phyloP scores from a whole-genome alignment of 78 protist genomes.

The Emiliania huxleyi region DNA sequence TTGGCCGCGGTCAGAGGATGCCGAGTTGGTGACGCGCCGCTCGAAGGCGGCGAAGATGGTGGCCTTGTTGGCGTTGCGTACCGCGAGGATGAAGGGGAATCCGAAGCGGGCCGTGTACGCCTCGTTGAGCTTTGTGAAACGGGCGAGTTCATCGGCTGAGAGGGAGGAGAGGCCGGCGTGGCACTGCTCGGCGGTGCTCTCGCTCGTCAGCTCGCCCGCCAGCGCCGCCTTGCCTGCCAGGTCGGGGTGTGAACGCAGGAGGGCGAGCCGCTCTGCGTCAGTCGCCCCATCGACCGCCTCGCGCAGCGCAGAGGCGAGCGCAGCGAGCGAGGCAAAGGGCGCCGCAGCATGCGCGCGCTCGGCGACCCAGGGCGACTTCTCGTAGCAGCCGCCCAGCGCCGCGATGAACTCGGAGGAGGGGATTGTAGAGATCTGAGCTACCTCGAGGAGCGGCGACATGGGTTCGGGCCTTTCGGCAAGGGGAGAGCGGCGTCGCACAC shows the following conservation, averaged over 20 bases:
- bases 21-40: background rate
- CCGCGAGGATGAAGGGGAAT: constrained; percentile 26
- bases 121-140: background rate
- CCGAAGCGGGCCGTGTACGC: background rate
- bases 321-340: background rate
- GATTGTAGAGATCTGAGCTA: background rate
- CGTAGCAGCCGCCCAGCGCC: background rate
- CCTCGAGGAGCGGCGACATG: too few species aligned
- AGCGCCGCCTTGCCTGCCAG: constrained; percentile 18
- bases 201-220: background rate
- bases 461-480: too few species aligned
- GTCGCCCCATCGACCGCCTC: background rate
- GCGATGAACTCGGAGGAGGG: background rate
- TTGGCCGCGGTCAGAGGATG: too few species aligned
- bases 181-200: background rate
- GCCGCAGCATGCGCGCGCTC: background rate
- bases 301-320: background rate
- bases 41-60: background rate
- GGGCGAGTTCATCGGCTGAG: background rate
- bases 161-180: background rate
- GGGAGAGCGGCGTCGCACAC: too few species aligned
- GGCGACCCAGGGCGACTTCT: constrained; percentile 17
- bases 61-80: background rate
- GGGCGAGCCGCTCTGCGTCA: background rate
- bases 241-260: background rate